phyloP scores from a whole-genome alignment of 495 filamentous ascomycete species.

The Penicillium manginii region DNA sequence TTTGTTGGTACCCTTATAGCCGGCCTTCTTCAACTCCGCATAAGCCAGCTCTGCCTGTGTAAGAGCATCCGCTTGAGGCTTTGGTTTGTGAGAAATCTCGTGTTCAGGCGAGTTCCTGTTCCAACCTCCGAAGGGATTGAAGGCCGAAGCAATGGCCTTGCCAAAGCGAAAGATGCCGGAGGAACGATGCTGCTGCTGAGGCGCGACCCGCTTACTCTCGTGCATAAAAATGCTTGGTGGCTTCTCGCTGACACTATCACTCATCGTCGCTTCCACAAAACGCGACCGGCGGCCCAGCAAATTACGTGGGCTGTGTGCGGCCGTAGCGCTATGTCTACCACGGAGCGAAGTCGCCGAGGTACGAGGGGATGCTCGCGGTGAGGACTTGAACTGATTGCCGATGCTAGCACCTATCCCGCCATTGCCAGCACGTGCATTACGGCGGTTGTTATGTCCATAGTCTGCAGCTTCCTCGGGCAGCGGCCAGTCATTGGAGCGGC shows the following conservation, averaged over 20 bases:
- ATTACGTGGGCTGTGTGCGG: slow-evolving; percentile 23
- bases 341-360: slow-evolving; percentile 25
- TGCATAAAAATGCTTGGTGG: slow-evolving; percentile 67
- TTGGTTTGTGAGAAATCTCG: slow-evolving; percentile 21
- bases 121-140: slow-evolving; percentile 57
- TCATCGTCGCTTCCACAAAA: slow-evolving; percentile 79
- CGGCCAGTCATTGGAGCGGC: slow-evolving; percentile 55
- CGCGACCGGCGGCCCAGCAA: slow-evolving; percentile 54
- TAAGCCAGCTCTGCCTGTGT: slow-evolving; percentile 60
- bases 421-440: slow-evolving; percentile 15
- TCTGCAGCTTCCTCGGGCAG: slow-evolving; percentile 37
- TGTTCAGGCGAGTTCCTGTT: slow-evolving; percentile 36
- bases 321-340: slow-evolving; percentile 20
- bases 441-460: slow-evolving; percentile 22
- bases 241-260: slow-evolving; percentile 68
- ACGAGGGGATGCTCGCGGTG: slow-evolving; percentile 36
- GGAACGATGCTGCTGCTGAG: slow-evolving; percentile 18
- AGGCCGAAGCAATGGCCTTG: slow-evolving; percentile 58
- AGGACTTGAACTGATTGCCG: slow-evolving; percentile 18
- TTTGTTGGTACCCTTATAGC: slow-evolving; percentile 54
- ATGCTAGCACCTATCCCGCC: slow-evolving; percentile 4
- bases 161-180: slow-evolving; percentile 64
- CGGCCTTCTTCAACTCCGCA: slow-evolving; percentile 62
- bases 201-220: slow-evolving; percentile 29
- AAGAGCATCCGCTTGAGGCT: slow-evolving; percentile 44